Conservation (phyloP, 2,329 filamentous ascomycete species). For the Sclerotinia sclerotiorum region DNA sequence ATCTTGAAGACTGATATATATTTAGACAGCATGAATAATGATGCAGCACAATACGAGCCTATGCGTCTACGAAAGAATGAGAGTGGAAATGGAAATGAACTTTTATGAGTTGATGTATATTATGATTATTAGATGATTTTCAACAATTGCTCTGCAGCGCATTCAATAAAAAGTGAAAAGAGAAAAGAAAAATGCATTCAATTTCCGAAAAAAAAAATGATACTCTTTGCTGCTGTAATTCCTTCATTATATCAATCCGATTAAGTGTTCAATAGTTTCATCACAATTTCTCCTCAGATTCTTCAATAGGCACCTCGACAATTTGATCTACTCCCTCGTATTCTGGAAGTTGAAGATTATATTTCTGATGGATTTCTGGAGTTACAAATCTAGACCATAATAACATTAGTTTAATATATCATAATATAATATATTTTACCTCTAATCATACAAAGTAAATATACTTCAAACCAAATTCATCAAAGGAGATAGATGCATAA, state of each 20-base stretch:
- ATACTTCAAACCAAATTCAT: not conserved
- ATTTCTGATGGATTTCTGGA: slow-evolving; percentile 76
- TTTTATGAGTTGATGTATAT: slow-evolving; percentile 11
- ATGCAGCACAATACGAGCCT: not conserved
- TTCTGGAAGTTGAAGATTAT: slow-evolving; percentile 75
- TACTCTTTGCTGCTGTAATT: no score
- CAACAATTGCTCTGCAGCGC: not conserved
- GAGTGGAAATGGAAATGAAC: not conserved
- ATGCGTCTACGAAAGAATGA: not conserved
- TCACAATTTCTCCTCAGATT: slow-evolving; percentile 44
- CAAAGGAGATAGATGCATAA: not conserved
- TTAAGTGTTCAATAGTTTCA: no score
- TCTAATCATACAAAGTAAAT: no score
- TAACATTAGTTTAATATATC: slow-evolving; percentile 23
- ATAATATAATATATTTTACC: no score
- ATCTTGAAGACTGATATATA: not conserved
- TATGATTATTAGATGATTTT: not conserved
- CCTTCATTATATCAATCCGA: not conserved
- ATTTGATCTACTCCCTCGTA: slow-evolving; percentile 89
- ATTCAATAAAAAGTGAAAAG: not conserved
- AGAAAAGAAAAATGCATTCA: not conserved
- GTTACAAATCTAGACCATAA: slow-evolving; percentile 67
- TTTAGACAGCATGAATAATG: slow-evolving; percentile 1
- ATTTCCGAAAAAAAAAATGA: not conserved
- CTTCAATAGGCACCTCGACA: slow-evolving; percentile 64